Percentiles rank a stretch among this genome's conserved stretches.
Conservation (phyloP, 768 basidiomycete species). For the Tricholoma sp. region DNA sequence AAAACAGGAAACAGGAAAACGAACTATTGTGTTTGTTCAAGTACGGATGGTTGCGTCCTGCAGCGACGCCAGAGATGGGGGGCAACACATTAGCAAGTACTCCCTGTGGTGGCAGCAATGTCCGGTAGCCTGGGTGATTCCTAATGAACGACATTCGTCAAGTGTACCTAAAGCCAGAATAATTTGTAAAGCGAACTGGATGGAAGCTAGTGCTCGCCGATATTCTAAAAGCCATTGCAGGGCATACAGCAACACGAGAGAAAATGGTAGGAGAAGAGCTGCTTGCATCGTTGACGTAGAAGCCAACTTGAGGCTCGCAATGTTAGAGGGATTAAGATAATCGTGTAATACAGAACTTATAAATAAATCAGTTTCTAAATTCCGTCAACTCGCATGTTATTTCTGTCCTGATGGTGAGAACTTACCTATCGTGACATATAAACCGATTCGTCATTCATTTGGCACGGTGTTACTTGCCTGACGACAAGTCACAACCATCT, state of each 20-base stretch:
- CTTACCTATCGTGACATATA: too few species aligned
- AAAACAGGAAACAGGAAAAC: not conserved
- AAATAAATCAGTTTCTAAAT: too few species aligned
- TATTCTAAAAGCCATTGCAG: constrained; percentile 16
- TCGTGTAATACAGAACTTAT: too few species aligned
- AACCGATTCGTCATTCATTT: too few species aligned
- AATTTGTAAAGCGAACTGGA: constrained; percentile 19
- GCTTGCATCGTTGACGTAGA: constrained; percentile 5
- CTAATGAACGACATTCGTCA: constrained; percentile 13
- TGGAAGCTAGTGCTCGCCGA: constrained; percentile 19
- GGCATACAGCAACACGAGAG: constrained; percentile 15
- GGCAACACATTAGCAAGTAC: constrained; percentile 22
- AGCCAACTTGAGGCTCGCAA: too few species aligned
- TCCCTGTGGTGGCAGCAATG: constrained; percentile 19
- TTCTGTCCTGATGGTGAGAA: too few species aligned
- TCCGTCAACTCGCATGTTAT: too few species aligned
- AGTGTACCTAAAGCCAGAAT: not conserved
- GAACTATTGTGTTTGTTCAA: constrained; percentile 26
- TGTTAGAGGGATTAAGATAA: too few species aligned
- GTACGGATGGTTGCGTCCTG: constrained; percentile 26
- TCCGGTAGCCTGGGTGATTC: constrained; percentile 28
- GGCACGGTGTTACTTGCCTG: too few species aligned
- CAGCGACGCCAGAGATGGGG: constrained; percentile 22
- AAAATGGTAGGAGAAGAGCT: constrained; percentile 7
- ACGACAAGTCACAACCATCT: too few species aligned